Conservation (phyloP, 2,329 filamentous ascomycete genomes). For the Neophaeococcomyces mojaviensis region DNA sequence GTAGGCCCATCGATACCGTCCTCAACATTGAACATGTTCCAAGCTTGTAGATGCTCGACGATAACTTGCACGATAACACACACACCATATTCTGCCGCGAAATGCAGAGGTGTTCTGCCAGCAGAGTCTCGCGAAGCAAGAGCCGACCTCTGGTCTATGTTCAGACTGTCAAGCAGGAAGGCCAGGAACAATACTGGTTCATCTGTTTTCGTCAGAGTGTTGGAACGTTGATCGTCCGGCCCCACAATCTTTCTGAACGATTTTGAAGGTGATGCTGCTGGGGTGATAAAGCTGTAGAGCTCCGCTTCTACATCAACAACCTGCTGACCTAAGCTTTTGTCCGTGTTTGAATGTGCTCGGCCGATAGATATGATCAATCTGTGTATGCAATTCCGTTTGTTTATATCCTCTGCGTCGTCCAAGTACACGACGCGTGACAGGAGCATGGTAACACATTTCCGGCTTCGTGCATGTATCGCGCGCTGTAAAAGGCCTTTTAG, state of each 20-base stretch:
- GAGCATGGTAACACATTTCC: conserved; percentile 62
- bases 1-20: conserved; percentile 77
- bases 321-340: conserved; percentile 45
- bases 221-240: conserved; percentile 55
- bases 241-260: conserved; percentile 56
- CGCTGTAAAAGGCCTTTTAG: conserved; percentile 38
- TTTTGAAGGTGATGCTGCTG: conserved; percentile 61
- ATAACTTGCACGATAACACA: conserved; percentile 82
- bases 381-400: conserved; percentile 87
- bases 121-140: conserved; percentile 66
- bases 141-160: conserved; percentile 57
- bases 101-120: conserved; percentile 80
- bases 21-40: conserved; percentile 76
- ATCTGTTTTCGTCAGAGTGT: conserved; percentile 61
- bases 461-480: conserved; percentile 64
- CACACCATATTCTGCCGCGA: conserved; percentile 90
- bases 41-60: conserved; percentile 80
- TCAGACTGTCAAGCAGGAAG: conserved; percentile 60
- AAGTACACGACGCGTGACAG: conserved; percentile 62
- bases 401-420: conserved; percentile 85
- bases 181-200: conserved; percentile 63
- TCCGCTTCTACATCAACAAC: conserved; percentile 45
- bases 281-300: conserved; percentile 67
- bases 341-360: conserved; percentile 55
- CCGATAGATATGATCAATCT: conserved; percentile 88